Evolutionary conservation across 495 filamentous ascomycete genomes (phyloP).

Genomic region (Annulohypoxylon nitens): DNA sequence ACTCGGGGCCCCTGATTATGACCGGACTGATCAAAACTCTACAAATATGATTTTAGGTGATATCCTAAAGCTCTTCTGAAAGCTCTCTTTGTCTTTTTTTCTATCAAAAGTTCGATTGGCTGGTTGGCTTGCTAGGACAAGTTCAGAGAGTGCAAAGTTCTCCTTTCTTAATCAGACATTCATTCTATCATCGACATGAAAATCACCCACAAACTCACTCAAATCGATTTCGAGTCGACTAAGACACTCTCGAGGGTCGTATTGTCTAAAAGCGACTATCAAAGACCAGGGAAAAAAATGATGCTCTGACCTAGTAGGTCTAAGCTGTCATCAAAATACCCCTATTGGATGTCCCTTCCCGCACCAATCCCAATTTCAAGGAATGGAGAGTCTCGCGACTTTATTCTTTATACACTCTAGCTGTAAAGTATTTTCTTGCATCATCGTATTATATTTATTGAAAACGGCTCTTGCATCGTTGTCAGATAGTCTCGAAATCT

Average conservation of each 20-base stretch:
- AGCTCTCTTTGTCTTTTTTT: too few species aligned
- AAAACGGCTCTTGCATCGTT: too few species aligned
- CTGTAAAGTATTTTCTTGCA: too few species aligned
- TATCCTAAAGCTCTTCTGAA: neutral
- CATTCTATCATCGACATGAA: neutral
- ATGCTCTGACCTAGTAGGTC: neutral
- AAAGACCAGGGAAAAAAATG: neutral
- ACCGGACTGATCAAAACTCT: neutral
- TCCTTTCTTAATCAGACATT: neutral
- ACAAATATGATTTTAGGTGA: constrained; percentile 27
- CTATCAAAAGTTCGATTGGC: neutral
- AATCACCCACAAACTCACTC: neutral
- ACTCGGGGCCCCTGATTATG: neutral
- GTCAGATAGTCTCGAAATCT: too few species aligned
- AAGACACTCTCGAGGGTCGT: neutral
- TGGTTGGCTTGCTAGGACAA: neutral
- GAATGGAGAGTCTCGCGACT: too few species aligned
- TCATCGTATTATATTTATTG: too few species aligned
- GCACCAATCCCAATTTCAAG: neutral
- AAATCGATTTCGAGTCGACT: neutral
- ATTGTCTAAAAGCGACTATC: neutral
- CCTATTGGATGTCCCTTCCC: neutral
- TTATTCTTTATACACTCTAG: too few species aligned
- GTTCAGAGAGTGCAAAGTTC: neutral
- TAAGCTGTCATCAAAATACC: neutral